Evolutionary conservation across 441 rosid genomes (phyloP), one percentile per base, ranked within the genome.

Genomic region (Mallotus japonicus): DNA sequence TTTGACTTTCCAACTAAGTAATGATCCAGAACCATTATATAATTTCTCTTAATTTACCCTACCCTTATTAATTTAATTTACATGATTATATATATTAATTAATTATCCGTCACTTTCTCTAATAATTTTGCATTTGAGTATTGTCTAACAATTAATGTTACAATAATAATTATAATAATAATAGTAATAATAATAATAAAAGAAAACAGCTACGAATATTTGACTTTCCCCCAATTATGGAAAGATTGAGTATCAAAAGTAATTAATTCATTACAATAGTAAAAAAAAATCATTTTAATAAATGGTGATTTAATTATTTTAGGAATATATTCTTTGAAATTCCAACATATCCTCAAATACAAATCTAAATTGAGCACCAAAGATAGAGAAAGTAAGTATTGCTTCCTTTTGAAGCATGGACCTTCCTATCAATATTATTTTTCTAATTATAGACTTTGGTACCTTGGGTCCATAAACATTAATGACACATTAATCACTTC

Each of bases 401-500:
- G 58, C 47, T 37, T 51, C 46, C 0, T 9, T 32, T 53, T 8
- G 17, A 51, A 67, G 49, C 42, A 42, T 40, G 40, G 24, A 44
- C 20, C 19, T 8, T 5, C 73, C 40, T 3, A 22, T 59, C 34
- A 59, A 15, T 14, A 17, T 1, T 32, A 61, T 28, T 24, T 24
- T 24, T 28, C 16, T 61, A 61, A 34, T 32, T 24, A 54, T 14
- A 67, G 58, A 67, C 57, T 10, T 40, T 17, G 67, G n/a, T 9
- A 8, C 34, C 54, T 44, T n/a, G 68, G 68, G 54, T 64, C 68
- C 68, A 44, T 47, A 65, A 49, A 47, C 68, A 64, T 64, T 63
- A 32, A 63, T 19, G 16, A 63, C 49, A 44, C 6, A 28, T 60
- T 14, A 54, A 54, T 54, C 22, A 16, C 8, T 16, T 8, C 3